A percentile compares a stretch with the other conserved stretches of the same genome.
phyloP scores from a whole-genome alignment of 1,284 basidiomycete genomes.

The Ceratobasidium papillatum region DNA sequence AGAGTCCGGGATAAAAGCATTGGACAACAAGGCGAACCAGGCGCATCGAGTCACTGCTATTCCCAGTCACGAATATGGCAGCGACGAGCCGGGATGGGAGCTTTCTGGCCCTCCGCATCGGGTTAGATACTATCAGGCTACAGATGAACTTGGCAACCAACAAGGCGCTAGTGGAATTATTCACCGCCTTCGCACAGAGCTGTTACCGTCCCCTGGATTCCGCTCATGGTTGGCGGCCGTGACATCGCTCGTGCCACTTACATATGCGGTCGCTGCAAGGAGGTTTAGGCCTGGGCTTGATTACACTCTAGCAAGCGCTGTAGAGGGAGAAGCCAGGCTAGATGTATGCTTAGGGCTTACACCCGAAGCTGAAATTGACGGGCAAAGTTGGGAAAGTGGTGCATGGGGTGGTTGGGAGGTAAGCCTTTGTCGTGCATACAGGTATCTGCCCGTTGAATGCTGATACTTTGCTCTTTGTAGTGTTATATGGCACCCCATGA shows the following conservation, averaged over 20 bases:
- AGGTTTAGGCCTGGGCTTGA: constrained; percentile 93
- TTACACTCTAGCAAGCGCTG: constrained; percentile 93
- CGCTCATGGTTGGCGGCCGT: constrained; percentile 88
- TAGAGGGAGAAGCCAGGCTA: constrained; percentile 81
- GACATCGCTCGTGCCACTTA: constrained; percentile 77
- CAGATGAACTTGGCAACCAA: constrained; percentile 44
- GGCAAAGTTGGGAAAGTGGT: constrained; percentile 72
- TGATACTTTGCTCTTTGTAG: constrained; percentile 51
- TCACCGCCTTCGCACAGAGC: constrained; percentile 54
- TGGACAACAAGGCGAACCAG: constrained; percentile 65
- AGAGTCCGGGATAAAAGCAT: constrained; percentile 67
- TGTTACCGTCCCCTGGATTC: constrained; percentile 88
- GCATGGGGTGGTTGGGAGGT: constrained; percentile 96
- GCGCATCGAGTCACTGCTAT: constrained; percentile 60
- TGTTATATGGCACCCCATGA: constrained; percentile 96
- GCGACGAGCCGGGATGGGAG: constrained; percentile 67
- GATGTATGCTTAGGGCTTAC: constrained; percentile 93
- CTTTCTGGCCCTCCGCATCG: constrained; percentile 92
- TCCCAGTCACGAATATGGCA: constrained; percentile 57
- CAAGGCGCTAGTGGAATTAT: constrained; percentile 8
- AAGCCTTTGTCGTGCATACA: constrained; percentile 46
- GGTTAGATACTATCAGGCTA: constrained; percentile 85
- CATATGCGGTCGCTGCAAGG: constrained; percentile 79
- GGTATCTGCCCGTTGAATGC: background rate
- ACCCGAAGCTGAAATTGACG: constrained; percentile 56